These are phyloP conservation scores for Didymellaceae sp. DNA, from an alignment of 2,329 filamentous ascomycete species.

Conservation along the genomic window DNA sequence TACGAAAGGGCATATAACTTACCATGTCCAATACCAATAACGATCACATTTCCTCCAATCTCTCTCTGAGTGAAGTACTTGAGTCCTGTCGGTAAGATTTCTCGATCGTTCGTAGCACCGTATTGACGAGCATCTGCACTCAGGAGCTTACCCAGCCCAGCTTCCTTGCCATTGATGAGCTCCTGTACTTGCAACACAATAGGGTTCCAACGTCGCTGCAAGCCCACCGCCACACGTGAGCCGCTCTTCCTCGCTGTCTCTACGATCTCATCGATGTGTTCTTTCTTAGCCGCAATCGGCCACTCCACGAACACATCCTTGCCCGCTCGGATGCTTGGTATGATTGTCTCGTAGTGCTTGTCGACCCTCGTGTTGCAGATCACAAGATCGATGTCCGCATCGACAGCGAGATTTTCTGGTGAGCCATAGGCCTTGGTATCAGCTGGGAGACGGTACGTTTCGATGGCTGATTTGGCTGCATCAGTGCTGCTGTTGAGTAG, in stretches of 20 bases:
- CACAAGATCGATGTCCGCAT: conserved; percentile 48
- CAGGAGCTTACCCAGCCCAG: conserved; percentile 49
- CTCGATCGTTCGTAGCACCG: conserved; percentile 19
- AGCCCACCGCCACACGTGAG: conserved; percentile 54
- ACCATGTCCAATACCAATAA: conserved; percentile 29
- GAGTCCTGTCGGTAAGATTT: conserved; percentile 21
- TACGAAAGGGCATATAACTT: not conserved
- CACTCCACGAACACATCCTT: conserved; percentile 63
- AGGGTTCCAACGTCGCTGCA: conserved; percentile 54
- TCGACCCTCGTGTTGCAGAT: conserved; percentile 63
- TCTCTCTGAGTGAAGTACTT: conserved; percentile 26
- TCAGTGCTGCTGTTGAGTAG: conserved; percentile 54
- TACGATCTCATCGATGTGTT: conserved; percentile 29
- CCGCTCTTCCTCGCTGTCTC: conserved; percentile 49
- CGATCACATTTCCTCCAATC: conserved; percentile 26
- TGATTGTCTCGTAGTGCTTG: conserved; percentile 56
- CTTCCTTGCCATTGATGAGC: conserved; percentile 34
- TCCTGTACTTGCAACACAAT: conserved; percentile 51
- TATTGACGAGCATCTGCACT: conserved; percentile 30
- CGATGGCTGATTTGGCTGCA: conserved; percentile 51
- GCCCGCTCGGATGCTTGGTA: conserved; percentile 59
- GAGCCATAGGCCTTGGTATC: conserved; percentile 54
- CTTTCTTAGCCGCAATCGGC: conserved; percentile 51
- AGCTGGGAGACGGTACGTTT: conserved; percentile 45
- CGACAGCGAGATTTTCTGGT: conserved; percentile 52